phyloP scores from a whole-genome alignment of 768 basidiomycete species.

The Trametes cingulata region DNA sequence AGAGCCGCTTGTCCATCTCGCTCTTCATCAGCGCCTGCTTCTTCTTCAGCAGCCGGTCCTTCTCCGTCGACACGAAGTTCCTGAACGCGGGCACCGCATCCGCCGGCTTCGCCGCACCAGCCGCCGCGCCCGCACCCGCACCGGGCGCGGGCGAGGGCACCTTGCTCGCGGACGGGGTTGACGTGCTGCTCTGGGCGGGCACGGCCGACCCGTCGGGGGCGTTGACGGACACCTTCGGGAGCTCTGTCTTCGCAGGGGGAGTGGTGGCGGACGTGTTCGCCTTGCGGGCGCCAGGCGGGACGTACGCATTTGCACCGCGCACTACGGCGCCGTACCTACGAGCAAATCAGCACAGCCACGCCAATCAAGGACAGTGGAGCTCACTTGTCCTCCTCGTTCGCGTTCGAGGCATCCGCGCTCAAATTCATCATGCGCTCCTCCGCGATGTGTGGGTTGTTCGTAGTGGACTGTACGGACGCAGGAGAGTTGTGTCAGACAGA shows the following conservation, averaged over 20 bases:
- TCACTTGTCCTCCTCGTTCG: conserved; percentile 97
- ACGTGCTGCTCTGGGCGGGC: conserved; percentile 55
- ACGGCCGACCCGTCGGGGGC: conserved; percentile 69
- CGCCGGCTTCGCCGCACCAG: conserved; percentile 38
- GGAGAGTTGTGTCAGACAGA: background rate
- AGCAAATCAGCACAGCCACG: conserved; percentile 28
- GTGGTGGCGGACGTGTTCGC: conserved; percentile 29
- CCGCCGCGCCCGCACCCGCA: too few species aligned
- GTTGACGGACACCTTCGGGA: conserved; percentile 77
- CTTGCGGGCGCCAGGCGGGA: conserved; percentile 89
- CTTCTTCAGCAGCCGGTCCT: conserved; percentile 87
- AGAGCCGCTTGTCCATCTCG: conserved; percentile 93
- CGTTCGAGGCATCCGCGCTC: conserved; percentile 66
- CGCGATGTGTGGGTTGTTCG: conserved; percentile 81
- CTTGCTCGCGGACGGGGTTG: conserved; percentile 57
- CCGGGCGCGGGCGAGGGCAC: conserved; percentile 38
- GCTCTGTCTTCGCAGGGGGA: conserved; percentile 42
- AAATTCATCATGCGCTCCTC: conserved; percentile 76
- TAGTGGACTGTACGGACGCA: conserved; percentile 47
- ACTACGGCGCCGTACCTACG: conserved; percentile 90
- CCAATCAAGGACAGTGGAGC: conserved; percentile 28
- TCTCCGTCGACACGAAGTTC: conserved; percentile 91
- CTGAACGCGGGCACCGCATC: conserved; percentile 85
- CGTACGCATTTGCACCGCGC: conserved; percentile 85
- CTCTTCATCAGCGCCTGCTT: conserved; percentile 85